These are phyloP conservation scores for Microsporum audouinii DNA, from an alignment of 2,329 filamentous ascomycete genomes.

Conservation along the genomic window DNA sequence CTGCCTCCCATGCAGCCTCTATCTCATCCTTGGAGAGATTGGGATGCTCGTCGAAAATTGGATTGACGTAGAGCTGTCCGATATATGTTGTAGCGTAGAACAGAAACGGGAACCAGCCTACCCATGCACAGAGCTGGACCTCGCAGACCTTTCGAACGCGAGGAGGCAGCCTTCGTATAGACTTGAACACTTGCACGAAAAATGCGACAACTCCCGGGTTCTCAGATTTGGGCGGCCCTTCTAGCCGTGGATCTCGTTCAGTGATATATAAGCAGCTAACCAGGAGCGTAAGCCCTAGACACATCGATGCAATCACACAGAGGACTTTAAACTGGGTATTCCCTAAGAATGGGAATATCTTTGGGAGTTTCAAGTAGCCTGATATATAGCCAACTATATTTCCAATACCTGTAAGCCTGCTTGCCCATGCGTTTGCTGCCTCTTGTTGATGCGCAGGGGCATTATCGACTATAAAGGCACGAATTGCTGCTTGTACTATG, in stretches of 20 bases:
- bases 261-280: conserved; percentile 58
- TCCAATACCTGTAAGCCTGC: conserved; percentile 70
- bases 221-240: conserved; percentile 50
- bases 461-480: conserved; percentile 88
- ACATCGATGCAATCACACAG: conserved; percentile 69
- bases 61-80: conserved; percentile 82
- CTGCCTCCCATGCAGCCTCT: conserved; percentile 68
- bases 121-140: conserved; percentile 79
- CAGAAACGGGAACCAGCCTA: conserved; percentile 89
- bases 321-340: conserved; percentile 87
- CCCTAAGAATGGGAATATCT: conserved; percentile 66
- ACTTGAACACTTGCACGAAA: conserved; percentile 65
- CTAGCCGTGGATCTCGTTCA: conserved; percentile 69
- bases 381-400: conserved; percentile 86
- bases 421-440: conserved; percentile 86
- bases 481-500: conserved; percentile 73
- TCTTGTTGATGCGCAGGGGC: conserved; percentile 89
- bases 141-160: conserved; percentile 73
- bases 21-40: conserved; percentile 66
- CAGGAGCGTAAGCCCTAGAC: conserved; percentile 56
- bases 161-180: conserved; percentile 65
- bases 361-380: conserved; percentile 69
- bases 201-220: conserved; percentile 61
- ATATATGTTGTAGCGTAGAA: conserved; percentile 95
- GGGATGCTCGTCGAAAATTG: conserved; percentile 64